A percentile compares a stretch with the other conserved stretches of the same genome.
phyloP scores from a whole-genome alignment of 441 rosid genomes.

The Adansonia gregorii region DNA sequence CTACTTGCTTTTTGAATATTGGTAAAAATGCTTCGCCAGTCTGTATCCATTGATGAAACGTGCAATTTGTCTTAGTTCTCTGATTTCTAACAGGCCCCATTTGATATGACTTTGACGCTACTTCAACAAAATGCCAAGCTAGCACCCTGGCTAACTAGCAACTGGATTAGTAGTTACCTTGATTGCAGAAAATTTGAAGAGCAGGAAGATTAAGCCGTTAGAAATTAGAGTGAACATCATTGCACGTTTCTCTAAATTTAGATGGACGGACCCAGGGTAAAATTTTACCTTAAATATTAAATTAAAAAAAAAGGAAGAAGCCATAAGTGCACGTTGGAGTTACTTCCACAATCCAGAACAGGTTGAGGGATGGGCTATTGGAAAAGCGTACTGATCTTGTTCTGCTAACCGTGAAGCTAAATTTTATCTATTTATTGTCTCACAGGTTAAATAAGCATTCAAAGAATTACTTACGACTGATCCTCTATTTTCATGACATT shows the following conservation, averaged over 20 bases:
- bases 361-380: not conserved
- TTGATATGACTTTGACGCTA: not conserved
- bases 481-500: constrained; percentile 22
- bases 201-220: not conserved
- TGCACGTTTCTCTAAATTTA: not conserved
- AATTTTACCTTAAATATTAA: not conserved
- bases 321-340: not conserved
- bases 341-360: not conserved
- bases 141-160: not conserved
- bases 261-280: not conserved
- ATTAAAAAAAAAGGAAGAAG: not conserved
- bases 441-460: not conserved
- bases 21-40: not conserved
- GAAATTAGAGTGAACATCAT: not conserved
- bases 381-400: not conserved
- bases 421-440: not conserved
- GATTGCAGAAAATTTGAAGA: not conserved
- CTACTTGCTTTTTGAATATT: not conserved
- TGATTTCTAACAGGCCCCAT: not conserved
- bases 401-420: not conserved
- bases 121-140: not conserved
- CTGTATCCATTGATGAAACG: not conserved
- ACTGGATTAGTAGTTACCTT: constrained; percentile 12
- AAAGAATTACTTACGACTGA: not conserved
- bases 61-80: constrained; percentile 19